A percentile compares a stretch with the other conserved stretches of the same genome.
phyloP scores from a whole-genome alignment of 768 basidiomycete genomes.

The Rhodotorula diobovata region DNA sequence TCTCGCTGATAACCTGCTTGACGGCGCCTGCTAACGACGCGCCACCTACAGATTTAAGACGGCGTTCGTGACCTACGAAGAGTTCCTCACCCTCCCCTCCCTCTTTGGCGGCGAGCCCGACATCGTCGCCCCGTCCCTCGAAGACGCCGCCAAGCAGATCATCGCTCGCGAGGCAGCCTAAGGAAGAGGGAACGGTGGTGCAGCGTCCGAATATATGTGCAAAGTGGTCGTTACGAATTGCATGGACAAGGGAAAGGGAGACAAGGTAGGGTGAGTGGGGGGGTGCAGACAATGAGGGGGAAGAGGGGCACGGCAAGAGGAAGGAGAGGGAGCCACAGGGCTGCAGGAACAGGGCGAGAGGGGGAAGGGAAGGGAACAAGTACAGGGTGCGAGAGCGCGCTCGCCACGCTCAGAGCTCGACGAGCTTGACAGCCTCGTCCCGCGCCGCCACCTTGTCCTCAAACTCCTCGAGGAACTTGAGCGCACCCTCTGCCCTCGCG shows the following conservation, averaged over 20 bases:
- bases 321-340: no score
- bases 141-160: slow-evolving; percentile 22
- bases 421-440: neutral
- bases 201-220: neutral
- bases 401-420: neutral
- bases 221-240: neutral
- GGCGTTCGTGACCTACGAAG: slow-evolving; percentile 31
- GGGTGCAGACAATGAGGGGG: neutral
- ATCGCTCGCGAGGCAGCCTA: neutral
- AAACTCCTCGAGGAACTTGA: slow-evolving; percentile 60
- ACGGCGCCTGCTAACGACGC: no score
- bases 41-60: slow-evolving; percentile 27
- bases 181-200: no score
- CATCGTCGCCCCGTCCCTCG: slow-evolving; percentile 25
- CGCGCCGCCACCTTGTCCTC: slow-evolving; percentile 19
- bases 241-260: neutral
- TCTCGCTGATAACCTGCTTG: no score
- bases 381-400: neutral
- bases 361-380: neutral
- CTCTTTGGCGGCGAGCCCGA: slow-evolving; percentile 26
- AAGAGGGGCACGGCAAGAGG: neutral
- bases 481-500: slow-evolving; percentile 73
- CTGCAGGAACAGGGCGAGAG: neutral
- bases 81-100: slow-evolving; percentile 3
- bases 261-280: neutral